Conservation (phyloP, 2,329 filamentous ascomycete genomes). For the Aspergillus ustus region DNA sequence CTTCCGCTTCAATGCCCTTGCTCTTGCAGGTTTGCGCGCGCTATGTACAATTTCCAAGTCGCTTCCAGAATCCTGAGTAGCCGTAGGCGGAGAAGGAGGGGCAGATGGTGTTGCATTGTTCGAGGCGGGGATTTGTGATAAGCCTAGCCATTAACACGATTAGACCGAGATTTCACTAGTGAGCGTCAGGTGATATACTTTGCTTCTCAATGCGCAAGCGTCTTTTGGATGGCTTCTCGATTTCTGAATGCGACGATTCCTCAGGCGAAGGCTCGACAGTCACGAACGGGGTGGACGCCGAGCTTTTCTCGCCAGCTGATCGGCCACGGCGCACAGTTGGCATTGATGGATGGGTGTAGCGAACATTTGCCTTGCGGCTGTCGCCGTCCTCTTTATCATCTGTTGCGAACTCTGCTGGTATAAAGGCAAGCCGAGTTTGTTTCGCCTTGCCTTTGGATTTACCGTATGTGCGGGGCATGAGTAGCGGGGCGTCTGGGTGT, state of each 20-base stretch:
- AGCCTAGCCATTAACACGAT: slow-evolving; percentile 5
- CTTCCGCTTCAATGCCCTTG: slow-evolving; percentile 23
- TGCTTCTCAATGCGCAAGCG: slow-evolving; percentile 11
- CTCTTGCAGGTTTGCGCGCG: slow-evolving; percentile 19
- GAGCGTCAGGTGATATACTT: background rate
- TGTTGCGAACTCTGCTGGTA: slow-evolving; percentile 38
- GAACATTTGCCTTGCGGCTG: slow-evolving; percentile 39
- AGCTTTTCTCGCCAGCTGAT: slow-evolving; percentile 12
- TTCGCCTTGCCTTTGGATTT: slow-evolving; percentile 41
- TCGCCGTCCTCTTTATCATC: slow-evolving; percentile 26
- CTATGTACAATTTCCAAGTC: slow-evolving; percentile 21
- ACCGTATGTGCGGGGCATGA: slow-evolving; percentile 37
- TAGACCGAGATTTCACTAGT: background rate
- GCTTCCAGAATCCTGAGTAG: slow-evolving; percentile 23
- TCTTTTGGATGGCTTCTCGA: slow-evolving; percentile 3
- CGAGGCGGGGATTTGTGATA: background rate
- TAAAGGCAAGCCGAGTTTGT: slow-evolving; percentile 51
- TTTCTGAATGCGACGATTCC: slow-evolving; percentile 2
- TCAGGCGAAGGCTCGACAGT: slow-evolving; percentile 5
- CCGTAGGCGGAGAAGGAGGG: background rate
- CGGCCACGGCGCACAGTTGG: slow-evolving; percentile 20
- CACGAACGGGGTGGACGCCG: slow-evolving; percentile 16
- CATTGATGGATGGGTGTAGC: slow-evolving; percentile 37
- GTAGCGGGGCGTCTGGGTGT: slow-evolving; percentile 5
- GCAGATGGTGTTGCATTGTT: slow-evolving; percentile 4